phyloP scores from a whole-genome alignment of 257 asterid species.

The Sherardia arvensis region DNA sequence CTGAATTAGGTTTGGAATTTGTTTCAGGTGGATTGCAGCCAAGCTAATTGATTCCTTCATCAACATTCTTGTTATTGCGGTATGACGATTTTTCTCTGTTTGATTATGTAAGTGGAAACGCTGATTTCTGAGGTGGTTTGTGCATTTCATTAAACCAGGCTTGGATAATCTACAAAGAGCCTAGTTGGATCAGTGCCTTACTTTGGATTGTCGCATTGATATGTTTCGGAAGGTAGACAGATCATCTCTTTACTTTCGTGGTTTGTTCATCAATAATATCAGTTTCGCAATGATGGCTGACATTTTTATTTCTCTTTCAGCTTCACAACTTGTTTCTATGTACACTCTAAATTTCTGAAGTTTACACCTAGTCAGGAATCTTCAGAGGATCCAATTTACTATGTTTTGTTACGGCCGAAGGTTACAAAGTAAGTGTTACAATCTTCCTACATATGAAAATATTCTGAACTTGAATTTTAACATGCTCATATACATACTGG shows the following conservation, averaged over 20 bases:
- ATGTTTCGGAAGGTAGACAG: constrained; percentile 63
- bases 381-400: constrained; percentile 60
- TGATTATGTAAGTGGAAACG: neutral
- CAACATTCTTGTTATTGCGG: constrained; percentile 47
- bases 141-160: constrained; percentile 30
- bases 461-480: neutral
- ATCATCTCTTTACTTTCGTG: neutral
- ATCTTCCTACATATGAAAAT: neutral
- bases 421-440: constrained; percentile 35
- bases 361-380: constrained; percentile 50
- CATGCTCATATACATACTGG: neutral
- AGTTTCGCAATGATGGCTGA: neutral
- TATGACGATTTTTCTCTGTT: constrained; percentile 19
- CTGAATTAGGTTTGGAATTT: constrained; percentile 1
- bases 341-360: constrained; percentile 52
- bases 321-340: constrained; percentile 66
- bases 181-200: constrained; percentile 41
- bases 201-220: constrained; percentile 52
- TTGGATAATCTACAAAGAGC: constrained; percentile 69
- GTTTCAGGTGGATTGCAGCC: constrained; percentile 75
- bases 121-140: neutral
- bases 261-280: neutral
- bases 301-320: constrained; percentile 34
- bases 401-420: constrained; percentile 43
- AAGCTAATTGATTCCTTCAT: constrained; percentile 61